phyloP scores from a whole-genome alignment of 192 early-diverging fungal species.

The Ramicandelaber brevisporus region DNA sequence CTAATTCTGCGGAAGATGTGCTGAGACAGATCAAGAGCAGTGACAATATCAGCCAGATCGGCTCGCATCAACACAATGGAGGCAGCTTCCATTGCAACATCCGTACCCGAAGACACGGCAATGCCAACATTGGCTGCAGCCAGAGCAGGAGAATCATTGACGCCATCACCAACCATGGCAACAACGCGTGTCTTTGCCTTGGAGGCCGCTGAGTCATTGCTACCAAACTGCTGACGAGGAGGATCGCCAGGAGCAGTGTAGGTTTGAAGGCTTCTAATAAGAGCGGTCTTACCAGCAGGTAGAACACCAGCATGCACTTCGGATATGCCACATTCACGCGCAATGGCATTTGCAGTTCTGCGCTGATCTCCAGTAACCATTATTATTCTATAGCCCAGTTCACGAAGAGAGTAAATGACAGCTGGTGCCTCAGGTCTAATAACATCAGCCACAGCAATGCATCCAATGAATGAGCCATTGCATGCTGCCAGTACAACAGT shows the following conservation, averaged over 20 bases:
- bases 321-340: constrained; percentile 51
- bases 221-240: constrained; percentile 1
- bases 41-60: constrained; percentile 63
- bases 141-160: constrained; percentile 84
- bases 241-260: constrained; percentile 5
- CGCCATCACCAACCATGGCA: constrained; percentile 91
- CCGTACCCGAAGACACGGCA: constrained; percentile 69
- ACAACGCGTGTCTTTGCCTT: constrained; percentile 19
- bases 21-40: constrained; percentile 56
- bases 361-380: constrained; percentile 92
- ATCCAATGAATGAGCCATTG: constrained; percentile 26
- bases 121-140: constrained; percentile 70
- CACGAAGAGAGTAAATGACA: constrained; percentile 38
- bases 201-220: not conserved
- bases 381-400: constrained; percentile 47
- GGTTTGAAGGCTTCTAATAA: constrained; percentile 47
- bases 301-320: constrained; percentile 76
- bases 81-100: constrained; percentile 90
- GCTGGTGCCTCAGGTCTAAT: constrained; percentile 52
- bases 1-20: constrained; percentile 66
- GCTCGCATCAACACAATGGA: constrained; percentile 77
- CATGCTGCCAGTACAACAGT: constrained; percentile 62
- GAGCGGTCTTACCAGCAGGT: constrained; percentile 63
- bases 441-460: constrained; percentile 60
- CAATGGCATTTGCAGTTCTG: constrained; percentile 59